Conservation (phyloP, 2,329 filamentous ascomycete species). For the Paramyrothecium sp. region DNA sequence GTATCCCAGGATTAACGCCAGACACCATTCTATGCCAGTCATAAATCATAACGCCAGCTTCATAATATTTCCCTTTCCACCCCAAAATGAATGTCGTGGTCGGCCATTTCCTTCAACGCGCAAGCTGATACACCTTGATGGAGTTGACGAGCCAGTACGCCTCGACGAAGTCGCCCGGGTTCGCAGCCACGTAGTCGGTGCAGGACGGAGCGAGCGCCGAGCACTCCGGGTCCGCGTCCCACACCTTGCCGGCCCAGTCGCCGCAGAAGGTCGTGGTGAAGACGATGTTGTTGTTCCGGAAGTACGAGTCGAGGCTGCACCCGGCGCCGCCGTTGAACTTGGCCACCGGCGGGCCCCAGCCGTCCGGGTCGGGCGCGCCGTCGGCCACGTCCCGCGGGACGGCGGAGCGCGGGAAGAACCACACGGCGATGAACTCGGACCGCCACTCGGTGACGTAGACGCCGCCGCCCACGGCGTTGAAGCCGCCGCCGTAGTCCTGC, state of each 20-base stretch:
- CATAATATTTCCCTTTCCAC: no score
- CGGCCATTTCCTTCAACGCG: no score
- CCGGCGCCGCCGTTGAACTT: conserved; percentile 63
- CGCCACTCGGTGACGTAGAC: conserved; percentile 80
- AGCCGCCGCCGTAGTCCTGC: conserved; percentile 62
- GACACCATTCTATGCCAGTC: no score
- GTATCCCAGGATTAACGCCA: no score
- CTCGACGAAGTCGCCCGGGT: conserved; percentile 68
- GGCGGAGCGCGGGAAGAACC: conserved; percentile 70
- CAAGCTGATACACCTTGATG: conserved; percentile 55
- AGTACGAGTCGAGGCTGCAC: conserved; percentile 71
- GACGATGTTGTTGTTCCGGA: conserved; percentile 72
- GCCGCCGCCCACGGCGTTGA: conserved; percentile 69
- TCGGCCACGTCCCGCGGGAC: conserved; percentile 64
- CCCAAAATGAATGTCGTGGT: no score
- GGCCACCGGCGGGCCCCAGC: conserved; percentile 70
- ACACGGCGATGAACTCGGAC: conserved; percentile 67
- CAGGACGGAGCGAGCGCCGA: conserved; percentile 62
- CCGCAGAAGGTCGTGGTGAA: conserved; percentile 87
- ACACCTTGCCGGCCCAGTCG: conserved; percentile 76
- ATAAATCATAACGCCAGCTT: no score
- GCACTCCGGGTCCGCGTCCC: conserved; percentile 58
- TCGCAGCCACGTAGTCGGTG: conserved; percentile 67
- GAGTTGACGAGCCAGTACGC: conserved; percentile 78
- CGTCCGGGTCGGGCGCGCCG: conserved; percentile 59